Base-by-base conservation (phyloP, 495 filamentous ascomycete species). In the Penicillium pancosmium region DNA sequence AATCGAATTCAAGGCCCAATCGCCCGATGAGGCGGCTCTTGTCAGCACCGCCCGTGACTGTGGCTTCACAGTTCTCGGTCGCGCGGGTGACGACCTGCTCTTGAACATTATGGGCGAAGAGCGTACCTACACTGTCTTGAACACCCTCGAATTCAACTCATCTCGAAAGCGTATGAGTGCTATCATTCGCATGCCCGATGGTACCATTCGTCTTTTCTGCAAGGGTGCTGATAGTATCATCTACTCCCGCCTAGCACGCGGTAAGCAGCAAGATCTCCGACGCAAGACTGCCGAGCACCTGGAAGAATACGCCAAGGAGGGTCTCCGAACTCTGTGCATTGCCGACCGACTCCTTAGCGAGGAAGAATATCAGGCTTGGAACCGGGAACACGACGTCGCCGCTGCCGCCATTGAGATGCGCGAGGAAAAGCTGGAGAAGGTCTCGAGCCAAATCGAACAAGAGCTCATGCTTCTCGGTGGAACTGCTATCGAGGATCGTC, bases 191-290 rank as follows among this genome's bases (percentile, higher is more conserved):
- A 98, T 98, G 93, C 95, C 95, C 4, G 86, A 97, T 67, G 92
- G 92, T 38, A 87, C 83, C 59, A 97, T 99, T 51, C 80, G 93
- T 27, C 84, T 99, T 1, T 96, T 95, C 71, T 99, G 95, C 79
- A 99, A 99, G 73, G 95, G 95, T 50, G 95, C 95, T 18, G 95
- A 99, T 70, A 97, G 91, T 66, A 87, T 98, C 55, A 98, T 99
- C 63, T 99, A 97, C 72, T 95, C 93, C 5, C 90, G 95, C 6
- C 80, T 99, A 55, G 88, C 84, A 69, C 85, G 81, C 51, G 93
- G 93, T 25, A 87, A 94, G 72, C 95, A 99, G 72, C 76, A 84
- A 31, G 90, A 96, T 57, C 84, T 99, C 18, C 82, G 95, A 48
- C 82, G 80, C 55, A 78, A 84, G 49, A 99, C 95, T 8, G 94